Base-by-base conservation (phyloP, 768 basidiomycete species). In the Collybiopsis luxurians region DNA sequence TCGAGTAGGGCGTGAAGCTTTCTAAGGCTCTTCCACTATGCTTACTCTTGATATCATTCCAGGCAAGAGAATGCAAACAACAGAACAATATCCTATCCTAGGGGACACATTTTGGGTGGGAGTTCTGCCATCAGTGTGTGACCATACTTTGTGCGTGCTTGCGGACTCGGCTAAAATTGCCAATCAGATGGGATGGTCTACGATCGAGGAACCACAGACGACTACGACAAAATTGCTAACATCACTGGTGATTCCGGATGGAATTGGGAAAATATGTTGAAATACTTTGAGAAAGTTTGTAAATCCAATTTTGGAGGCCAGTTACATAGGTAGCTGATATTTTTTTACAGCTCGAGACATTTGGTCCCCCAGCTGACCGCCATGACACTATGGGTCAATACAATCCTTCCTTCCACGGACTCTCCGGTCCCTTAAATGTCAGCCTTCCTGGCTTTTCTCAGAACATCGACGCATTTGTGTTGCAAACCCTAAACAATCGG, bases 361-460 rank as follows among this genome's bases (percentile, higher is more conserved):
- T 63, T 15, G 44, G 52, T 15, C 49, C 62, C 21, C 64, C 67
- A 3, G 52, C 62, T 17, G 65, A 65, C 54, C 40, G 40, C 34
- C 68, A 66, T 53, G 60, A 69, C 49, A 63, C 63, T 21, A 60
- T 59, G 3, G 67, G 66, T 24, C 57, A 69, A 46, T 63, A 61
- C 56, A 56, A 64, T 39, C 70, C 72, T 2, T 49, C 60, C 17
- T 60, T 67, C 17, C 72, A 74, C 55, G 60, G 68, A 23, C 56
- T 54, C 26, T 44, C 30, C 21, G 69, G 69, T 28, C 59, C 62
- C 26, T 62, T 50, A 42, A 17, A 27, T 9, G 66, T 67, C 54
- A 64, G 63, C 43, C 53, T 68, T 3, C 56, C 64, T 2, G 60
- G 61, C 21, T 67, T 44, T 51, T 28, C 38, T 10, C 60, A 56